Conservation (phyloP, 2,329 filamentous ascomycete species). For the Penicillium sp. region DNA sequence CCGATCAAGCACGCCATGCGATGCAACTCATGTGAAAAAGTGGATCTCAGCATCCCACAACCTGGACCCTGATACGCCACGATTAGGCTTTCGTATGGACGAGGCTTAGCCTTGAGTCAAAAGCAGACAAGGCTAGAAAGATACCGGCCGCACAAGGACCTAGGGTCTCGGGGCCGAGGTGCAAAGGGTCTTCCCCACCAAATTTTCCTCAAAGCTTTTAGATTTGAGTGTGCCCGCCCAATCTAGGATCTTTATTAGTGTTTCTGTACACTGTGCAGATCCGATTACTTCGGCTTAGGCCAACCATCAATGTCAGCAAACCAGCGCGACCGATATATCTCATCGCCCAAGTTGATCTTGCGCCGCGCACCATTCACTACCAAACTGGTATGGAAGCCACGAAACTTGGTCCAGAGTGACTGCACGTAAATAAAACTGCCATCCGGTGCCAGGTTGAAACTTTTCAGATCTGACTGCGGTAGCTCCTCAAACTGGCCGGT, state of each 20-base stretch:
- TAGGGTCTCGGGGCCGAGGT: background rate
- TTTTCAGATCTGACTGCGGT: constrained; percentile 24
- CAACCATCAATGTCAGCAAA: constrained; percentile 26
- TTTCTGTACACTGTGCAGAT: background rate
- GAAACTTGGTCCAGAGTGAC: constrained; percentile 20
- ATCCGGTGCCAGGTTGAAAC: constrained; percentile 26
- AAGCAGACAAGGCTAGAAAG: background rate
- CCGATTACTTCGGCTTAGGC: constrained; percentile 20
- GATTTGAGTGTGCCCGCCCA: background rate
- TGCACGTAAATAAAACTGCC: constrained; percentile 26
- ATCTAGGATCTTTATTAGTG: background rate
- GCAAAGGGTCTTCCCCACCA: background rate
- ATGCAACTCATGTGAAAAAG: background rate
- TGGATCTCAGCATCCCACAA: background rate
- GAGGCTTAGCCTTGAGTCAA: background rate
- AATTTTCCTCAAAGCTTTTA: background rate
- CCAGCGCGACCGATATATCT: constrained; percentile 29
- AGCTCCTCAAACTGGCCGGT: constrained; percentile 20
- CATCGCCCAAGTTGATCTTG: constrained; percentile 23
- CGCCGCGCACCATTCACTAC: constrained; percentile 17
- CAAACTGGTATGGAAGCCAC: constrained; percentile 24
- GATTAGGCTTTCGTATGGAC: background rate
- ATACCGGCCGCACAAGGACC: background rate
- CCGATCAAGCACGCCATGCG: background rate
- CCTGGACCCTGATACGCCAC: background rate